Evolutionary conservation across 352 stramenopile genomes (phyloP), one percentile per base, ranked within the genome.

Genomic region (Lagenidium sp.): DNA sequence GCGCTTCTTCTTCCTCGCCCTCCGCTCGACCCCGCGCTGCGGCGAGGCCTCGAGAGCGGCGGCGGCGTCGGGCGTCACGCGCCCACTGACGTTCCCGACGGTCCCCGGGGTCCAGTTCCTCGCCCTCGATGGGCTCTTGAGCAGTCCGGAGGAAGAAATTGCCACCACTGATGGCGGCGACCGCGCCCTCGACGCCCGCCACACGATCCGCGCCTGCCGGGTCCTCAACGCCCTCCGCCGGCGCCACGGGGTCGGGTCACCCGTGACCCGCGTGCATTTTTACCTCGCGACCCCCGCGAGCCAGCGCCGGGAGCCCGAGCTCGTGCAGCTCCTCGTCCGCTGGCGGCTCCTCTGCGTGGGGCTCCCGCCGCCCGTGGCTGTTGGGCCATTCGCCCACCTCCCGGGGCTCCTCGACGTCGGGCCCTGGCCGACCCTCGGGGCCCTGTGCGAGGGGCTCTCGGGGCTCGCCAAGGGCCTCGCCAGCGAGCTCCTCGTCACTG

Each of bases 341-440:
- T 87, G 75, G 75, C 58, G 75, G 1, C 41, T 87, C 18, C 28
- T 87, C 20, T 60, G 63, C 15, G 72, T 87, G 6, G 44, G 60
- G 1, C 44, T 85, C 0, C 53, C 62, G 11, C 57, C 72, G 2
- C 45, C 53, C 3, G 65, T 82, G 23, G 72, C 72, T 0, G 28
- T 75, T 2, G 65, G 60, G 2, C 72, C 72, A 4, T 87, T 87
- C 31, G 50, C 74, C 22, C 75, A 86, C 13, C 37, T 77, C 0
- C 47, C 55, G 21, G 48, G 16, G 16, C 50, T 47, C 16, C 36
- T 37, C 19, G 24, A 57, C 13, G 22, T 19, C n/a, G 41, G 11
- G 18, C 24, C 36, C 29, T 57, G n/a, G n/a, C n/a, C n/a, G n/a
- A n/a, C n/a, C n/a, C n/a, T 62, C 4, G n/a, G 36, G 2, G 47